These are phyloP conservation scores for Yamadazyma buinensis DNA, from an alignment of 1,139 yeast genomes.

Conservation along the genomic window DNA sequence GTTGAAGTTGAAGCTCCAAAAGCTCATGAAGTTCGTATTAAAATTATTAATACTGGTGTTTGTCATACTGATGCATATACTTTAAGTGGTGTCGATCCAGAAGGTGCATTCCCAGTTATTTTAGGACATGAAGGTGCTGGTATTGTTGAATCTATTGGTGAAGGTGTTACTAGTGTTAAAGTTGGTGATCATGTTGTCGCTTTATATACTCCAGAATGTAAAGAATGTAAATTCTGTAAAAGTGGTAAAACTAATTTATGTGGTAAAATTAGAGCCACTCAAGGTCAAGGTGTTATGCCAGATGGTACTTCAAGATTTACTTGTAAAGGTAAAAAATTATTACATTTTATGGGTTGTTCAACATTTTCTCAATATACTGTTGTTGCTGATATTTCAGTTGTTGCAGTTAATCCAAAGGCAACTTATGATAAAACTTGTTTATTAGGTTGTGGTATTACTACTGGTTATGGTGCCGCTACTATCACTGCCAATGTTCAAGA, in stretches of 20 bases:
- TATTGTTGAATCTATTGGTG: conserved; percentile 87
- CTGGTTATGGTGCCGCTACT: conserved; percentile 97
- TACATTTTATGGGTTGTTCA: conserved; percentile 97
- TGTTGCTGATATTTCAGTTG: conserved; percentile 96
- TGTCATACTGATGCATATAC: conserved; percentile 99
- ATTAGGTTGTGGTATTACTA: conserved; percentile 97
- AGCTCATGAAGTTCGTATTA: conserved; percentile 96
- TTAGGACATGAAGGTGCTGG: conserved; percentile 99
- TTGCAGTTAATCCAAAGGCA: conserved; percentile 82
- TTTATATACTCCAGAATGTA: conserved; percentile 94
- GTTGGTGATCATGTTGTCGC: conserved; percentile 91
- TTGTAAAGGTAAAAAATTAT: conserved; percentile 74
- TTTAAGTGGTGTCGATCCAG: conserved; percentile 90
- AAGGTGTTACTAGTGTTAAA: conserved; percentile 82
- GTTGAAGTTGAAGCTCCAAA: conserved; percentile 89
- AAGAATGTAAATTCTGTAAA: conserved; percentile 90
- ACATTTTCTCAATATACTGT: conserved; percentile 96
- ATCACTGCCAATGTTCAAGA: conserved; percentile 88
- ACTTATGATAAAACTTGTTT: conserved; percentile 84
- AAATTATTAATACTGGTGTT: conserved; percentile 83
- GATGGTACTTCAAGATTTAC: conserved; percentile 91
- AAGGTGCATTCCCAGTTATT: conserved; percentile 89
- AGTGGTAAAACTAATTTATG: conserved; percentile 95
- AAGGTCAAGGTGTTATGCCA: conserved; percentile 47
- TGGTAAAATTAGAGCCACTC: conserved; percentile 73